Base-by-base conservation (phyloP, 805 yeast genomes). In the Yamadazyma akitaensis region DNA sequence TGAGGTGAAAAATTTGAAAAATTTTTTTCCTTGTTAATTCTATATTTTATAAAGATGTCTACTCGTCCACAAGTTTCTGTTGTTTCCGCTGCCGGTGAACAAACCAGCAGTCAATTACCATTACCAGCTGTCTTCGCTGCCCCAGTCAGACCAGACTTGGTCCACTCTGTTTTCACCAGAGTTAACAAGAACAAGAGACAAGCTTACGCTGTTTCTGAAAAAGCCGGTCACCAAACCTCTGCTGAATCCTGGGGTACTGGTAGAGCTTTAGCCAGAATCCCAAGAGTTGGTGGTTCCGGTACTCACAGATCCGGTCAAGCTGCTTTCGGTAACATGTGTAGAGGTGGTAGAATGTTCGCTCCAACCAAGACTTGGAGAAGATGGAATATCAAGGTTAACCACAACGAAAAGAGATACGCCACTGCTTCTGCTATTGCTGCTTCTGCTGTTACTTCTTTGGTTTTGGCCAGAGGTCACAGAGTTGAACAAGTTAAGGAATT, bases 171-270 rank as follows among this genome's bases (percentile, higher is more conserved):
- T 66, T 94, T 90, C 87, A 88, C 91, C 74, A 86, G 91, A 73
- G 89, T 94, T 67, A 91, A 91, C 95, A 94, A 94, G 94, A 94
- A 94, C 96, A 92, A 92, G 90, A 90, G 99, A 81, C 99, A 94
- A 82, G 97, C 99, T 77, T 94, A 94, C 86, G 97, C 99, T 74
- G 99, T 94, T 66, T 85, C 98, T 66, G 90, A 84, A 75, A 88
- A 90, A 81, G 99, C 99, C 71, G 99, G 99, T 82, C 96, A 89
- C 85, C 98, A 94, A 82, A 91, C 97, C 79, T 92, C 98, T 58
- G 99, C 99, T 75, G 97, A 90, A 81, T 94, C 99, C 59, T 94
- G 99, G 99, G 99, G 99, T 90, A 94, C 99, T 67, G 99, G 99
- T 84, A 91, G 99, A 84, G 99, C 99, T 79, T 97, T 94, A 72